Conservation (phyloP, 306 rosid species). For the Dryas octopetala region DNA sequence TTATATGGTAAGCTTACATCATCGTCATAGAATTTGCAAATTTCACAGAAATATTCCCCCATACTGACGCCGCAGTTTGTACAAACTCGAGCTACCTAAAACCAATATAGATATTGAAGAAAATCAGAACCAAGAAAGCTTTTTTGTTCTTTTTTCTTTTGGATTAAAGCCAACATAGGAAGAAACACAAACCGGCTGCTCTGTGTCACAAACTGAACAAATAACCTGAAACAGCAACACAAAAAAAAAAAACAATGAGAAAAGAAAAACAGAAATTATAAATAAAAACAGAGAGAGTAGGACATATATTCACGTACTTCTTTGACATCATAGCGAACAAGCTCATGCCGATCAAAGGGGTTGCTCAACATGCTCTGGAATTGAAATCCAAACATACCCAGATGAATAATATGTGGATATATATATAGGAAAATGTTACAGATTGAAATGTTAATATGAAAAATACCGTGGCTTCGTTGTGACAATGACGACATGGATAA, state of each 20-base stretch:
- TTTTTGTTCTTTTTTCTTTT: neutral
- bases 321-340: slow-evolving; percentile 64
- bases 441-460: neutral
- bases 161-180: slow-evolving; percentile 2
- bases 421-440: neutral
- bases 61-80: slow-evolving; percentile 87
- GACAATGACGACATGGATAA: slow-evolving; percentile 92
- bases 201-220: slow-evolving; percentile 93
- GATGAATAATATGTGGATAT: slow-evolving; percentile 17
- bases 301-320: slow-evolving; percentile 48
- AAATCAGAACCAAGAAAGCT: slow-evolving; percentile 4
- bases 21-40: slow-evolving; percentile 91
- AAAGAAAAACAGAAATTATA: neutral
- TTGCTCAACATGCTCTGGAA: slow-evolving; percentile 61
- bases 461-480: slow-evolving; percentile 75
- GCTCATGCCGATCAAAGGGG: slow-evolving; percentile 73
- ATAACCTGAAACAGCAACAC: slow-evolving; percentile 64
- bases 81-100: slow-evolving; percentile 79
- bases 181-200: slow-evolving; percentile 73
- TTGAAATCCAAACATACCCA: slow-evolving; percentile 30
- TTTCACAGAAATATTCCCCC: slow-evolving; percentile 93
- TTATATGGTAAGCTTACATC: slow-evolving; percentile 54
- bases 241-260: neutral
- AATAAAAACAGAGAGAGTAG: slow-evolving; percentile 9
- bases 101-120: slow-evolving; percentile 12